A percentile compares a stretch with the other conserved stretches of the same genome.
Evolutionary conservation across 495 filamentous ascomycete genomes (phyloP).

Genomic region (Xylaria longipes): DNA sequence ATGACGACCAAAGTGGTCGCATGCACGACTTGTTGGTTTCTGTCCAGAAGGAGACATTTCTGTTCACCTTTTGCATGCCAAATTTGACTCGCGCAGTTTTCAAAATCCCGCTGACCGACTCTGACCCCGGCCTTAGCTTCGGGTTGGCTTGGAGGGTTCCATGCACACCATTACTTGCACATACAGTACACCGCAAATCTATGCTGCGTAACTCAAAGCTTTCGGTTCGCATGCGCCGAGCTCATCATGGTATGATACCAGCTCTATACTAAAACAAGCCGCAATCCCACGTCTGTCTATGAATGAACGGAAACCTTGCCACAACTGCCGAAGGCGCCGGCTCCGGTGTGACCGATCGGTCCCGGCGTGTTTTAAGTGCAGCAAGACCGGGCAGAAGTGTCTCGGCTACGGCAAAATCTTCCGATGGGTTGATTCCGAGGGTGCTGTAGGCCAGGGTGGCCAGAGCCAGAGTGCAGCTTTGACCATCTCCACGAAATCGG

Average conservation of each 20-base stretch:
- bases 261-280: neutral
- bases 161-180: constrained; percentile 6
- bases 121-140: neutral
- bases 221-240: constrained; percentile 1
- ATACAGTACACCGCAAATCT: neutral
- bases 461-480: neutral
- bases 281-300: constrained; percentile 33
- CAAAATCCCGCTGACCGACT: neutral
- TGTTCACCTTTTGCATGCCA: neutral
- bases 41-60: neutral
- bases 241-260: constrained; percentile 6
- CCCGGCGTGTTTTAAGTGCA: constrained; percentile 57
- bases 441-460: neutral
- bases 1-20: neutral
- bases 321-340: constrained; percentile 59
- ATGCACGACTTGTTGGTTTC: constrained; percentile 14
- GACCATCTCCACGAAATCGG: neutral
- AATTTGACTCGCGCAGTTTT: neutral
- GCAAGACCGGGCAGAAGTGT: constrained; percentile 54
- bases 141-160: neutral
- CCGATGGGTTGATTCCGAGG: constrained; percentile 46
- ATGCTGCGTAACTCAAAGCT: neutral
- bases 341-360: constrained; percentile 61
- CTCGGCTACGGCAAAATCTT: constrained; percentile 52
- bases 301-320: constrained; percentile 46